phyloP scores from a whole-genome alignment of 2,329 filamentous ascomycete species.

The Xylaria sp. region DNA sequence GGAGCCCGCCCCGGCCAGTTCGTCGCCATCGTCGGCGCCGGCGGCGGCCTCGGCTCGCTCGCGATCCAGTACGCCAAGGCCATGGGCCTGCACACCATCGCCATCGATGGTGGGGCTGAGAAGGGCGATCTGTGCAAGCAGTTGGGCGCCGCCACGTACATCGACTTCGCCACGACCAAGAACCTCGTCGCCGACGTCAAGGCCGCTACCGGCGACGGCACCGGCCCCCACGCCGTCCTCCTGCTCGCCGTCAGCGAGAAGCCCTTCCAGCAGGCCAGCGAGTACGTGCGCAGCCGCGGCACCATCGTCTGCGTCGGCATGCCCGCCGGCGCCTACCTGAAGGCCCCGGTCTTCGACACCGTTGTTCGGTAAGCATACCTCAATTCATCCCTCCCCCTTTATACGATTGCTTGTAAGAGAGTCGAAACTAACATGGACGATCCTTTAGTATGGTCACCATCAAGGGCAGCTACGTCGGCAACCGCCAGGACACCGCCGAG shows the following conservation, averaged over 20 bases:
- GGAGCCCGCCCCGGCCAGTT: constrained; percentile 72
- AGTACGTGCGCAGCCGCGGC: constrained; percentile 82
- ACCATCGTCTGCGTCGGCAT: constrained; percentile 88
- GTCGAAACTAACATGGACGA: neutral
- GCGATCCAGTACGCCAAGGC: constrained; percentile 88
- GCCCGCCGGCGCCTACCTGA: constrained; percentile 76
- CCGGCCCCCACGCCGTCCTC: constrained; percentile 85
- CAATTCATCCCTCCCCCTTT: neutral
- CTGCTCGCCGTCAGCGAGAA: constrained; percentile 85
- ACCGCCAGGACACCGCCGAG: constrained; percentile 84
- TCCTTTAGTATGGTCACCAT: constrained; percentile 78
- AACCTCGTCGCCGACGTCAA: constrained; percentile 86
- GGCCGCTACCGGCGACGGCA: constrained; percentile 74
- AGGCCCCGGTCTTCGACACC: constrained; percentile 85
- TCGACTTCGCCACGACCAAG: constrained; percentile 78
- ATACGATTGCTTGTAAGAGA: neutral
- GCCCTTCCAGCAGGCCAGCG: constrained; percentile 92
- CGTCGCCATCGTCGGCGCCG: constrained; percentile 84
- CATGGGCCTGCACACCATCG: constrained; percentile 81
- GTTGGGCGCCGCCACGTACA: constrained; percentile 72
- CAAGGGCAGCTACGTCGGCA: constrained; percentile 92
- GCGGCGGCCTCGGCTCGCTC: constrained; percentile 75
- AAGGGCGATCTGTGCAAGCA: constrained; percentile 71
- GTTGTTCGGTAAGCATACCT: constrained; percentile 57
- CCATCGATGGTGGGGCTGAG: constrained; percentile 81